Evolutionary conservation across 352 stramenopile species (phyloP), one percentile per base, ranked within the genome.

Genomic region (Phytophthora cactorum): DNA sequence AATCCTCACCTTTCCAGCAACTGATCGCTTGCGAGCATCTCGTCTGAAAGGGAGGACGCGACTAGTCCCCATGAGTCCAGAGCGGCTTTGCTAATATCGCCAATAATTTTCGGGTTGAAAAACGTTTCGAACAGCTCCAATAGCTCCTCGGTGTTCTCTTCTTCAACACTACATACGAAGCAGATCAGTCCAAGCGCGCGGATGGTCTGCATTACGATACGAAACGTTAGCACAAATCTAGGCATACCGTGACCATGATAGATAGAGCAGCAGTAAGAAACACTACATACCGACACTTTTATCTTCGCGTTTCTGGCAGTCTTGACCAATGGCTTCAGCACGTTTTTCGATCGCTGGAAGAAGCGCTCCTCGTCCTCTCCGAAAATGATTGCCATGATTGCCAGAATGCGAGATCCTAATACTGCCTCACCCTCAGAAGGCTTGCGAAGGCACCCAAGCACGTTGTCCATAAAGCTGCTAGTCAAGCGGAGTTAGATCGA

Each of bases 61-160:
- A 93, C 58, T 8, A 92, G 75, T 0, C 87, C 88, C 89, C 87
- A 96, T 1, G 86, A 83, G 44, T 92, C 72, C 2, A 95, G 70
- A 22, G 87, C 86, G 17, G 75, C 74, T 1, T 81, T 73, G 56
- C 83, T 92, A 65, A 93, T 89, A 52, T 78, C 70, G 5, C 79
- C 81, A 46, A 74, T 53, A 22, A 90, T 86, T 66, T 91, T 91
- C 15, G 79, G 52, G 59, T 90, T 72, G 52, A 95, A 88, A 68
- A 86, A 91, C 31, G 79, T 86, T 38, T 93, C 84, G 12, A 91
- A 67, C 5, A 94, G 22, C 44, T 67, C 59, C 52, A 95, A 66
- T 25, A 96, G 61, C 22, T 89, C 77, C 27, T 90, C 77, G 0
- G 69, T 76, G 58, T 95, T 92, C 51, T 95, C 89, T 15, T 93